Evolutionary conservation across 1,139 yeast species (phyloP), one percentile per base, ranked within the genome.

Genomic region (Kodamaea fungicola): DNA sequence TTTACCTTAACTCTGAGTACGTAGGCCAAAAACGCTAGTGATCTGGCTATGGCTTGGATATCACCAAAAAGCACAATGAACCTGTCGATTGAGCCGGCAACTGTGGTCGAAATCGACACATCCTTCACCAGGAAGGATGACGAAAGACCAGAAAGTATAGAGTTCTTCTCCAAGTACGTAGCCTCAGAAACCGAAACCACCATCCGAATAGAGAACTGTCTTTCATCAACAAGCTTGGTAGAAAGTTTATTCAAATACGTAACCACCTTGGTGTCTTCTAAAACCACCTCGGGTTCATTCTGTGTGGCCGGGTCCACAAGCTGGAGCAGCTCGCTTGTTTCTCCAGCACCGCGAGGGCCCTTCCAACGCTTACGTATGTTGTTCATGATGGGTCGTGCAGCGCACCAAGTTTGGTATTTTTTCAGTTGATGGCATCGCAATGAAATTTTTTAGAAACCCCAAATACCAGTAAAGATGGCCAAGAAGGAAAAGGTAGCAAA

Each of bases 401-500:
- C 3, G 27, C 10, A 5, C 27, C 19, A 33, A 28, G n/a, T 7
- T n/a, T 4, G 7, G 13, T 27, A 12, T 23, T 32, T 30, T 36
- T 32, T n/a, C 8, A 7, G 19, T 19, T 21, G 30, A 21, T 24
- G 41, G 38, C 37, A 34, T 34, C 38, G 34, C 41, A 32, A 22
- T 28, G 28, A 28, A 26, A 34, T 29, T 34, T 29, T 34, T 34
- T 24, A 8, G 26, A 23, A 23, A 23, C 10, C 10, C 26, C 10
- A 24, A 24, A 24, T 4, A 24, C n/a, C 12, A 9, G 12, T 10
- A 24, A 65, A 37, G 39, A 78, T 78, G 83, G 79, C 74, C 45
- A 78, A 76, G 66, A 62, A 67, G 54, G 71, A 64, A 40, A 68
- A 66, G 52, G 64, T 57, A 32, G 67, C 70, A 54, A 78, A 75